Percentiles rank a stretch among this genome's conserved stretches.
These are phyloP conservation scores for Reutealis trisperma DNA, from an alignment of 345 rosid species.

Conservation along the genomic window DNA sequence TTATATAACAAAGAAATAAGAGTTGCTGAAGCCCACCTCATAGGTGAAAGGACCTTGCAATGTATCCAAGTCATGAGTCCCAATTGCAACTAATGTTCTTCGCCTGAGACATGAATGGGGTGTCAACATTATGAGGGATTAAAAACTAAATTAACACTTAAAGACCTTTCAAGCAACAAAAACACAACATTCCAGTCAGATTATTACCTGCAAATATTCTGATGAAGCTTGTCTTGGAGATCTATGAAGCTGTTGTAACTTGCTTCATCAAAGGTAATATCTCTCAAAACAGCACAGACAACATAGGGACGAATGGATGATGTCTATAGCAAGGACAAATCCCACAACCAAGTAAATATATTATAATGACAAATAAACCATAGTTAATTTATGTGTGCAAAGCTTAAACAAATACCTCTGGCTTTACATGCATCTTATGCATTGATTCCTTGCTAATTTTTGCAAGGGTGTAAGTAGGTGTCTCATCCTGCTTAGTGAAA, in stretches of 20 bases:
- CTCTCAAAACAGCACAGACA: slow-evolving; percentile 91
- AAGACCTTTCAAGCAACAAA: neutral
- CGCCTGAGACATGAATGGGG: slow-evolving; percentile 46
- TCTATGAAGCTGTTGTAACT: slow-evolving; percentile 93
- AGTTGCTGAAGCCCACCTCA: slow-evolving; percentile 57
- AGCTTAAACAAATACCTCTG: slow-evolving; percentile 49
- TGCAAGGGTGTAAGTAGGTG: slow-evolving; percentile 53
- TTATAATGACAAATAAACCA: neutral
- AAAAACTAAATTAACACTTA: neutral
- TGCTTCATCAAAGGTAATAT: slow-evolving; percentile 75
- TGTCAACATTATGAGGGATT: neutral
- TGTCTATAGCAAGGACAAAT: slow-evolving; percentile 47
- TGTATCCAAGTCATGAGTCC: slow-evolving; percentile 95
- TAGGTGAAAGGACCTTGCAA: slow-evolving; percentile 87
- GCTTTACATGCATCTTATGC: slow-evolving; percentile 68
- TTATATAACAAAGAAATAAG: neutral
- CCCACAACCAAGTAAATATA: slow-evolving; percentile 9
- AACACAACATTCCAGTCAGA: neutral
- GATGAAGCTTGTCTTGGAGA: slow-evolving; percentile 96
- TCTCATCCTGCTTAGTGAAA: slow-evolving; percentile 63
- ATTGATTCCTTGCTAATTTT: slow-evolving; percentile 47
- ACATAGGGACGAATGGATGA: slow-evolving; percentile 62
- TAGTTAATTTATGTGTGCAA: too few species aligned
- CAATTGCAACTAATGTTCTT: slow-evolving; percentile 87
- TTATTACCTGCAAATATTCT: slow-evolving; percentile 85